phyloP scores from a whole-genome alignment of 768 basidiomycete genomes.

The Suillus discolor region DNA sequence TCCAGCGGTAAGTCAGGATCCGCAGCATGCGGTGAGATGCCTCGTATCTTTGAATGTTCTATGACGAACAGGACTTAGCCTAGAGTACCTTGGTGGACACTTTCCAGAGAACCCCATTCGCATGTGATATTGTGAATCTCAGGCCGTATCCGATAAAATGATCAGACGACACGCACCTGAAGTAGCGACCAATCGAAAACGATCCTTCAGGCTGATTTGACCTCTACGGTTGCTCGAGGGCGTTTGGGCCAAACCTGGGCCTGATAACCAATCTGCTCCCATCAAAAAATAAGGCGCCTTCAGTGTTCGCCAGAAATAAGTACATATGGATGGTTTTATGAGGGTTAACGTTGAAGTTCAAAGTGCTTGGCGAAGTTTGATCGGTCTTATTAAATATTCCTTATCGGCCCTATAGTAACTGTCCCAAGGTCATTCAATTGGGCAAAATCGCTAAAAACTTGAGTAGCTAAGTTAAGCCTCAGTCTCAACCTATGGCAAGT shows the following conservation, averaged over 20 bases:
- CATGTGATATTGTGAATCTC: not conserved
- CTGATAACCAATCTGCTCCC: not conserved
- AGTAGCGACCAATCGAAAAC: too few relatives aligned
- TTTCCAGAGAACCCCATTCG: slow-evolving; percentile 41
- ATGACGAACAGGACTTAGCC: slow-evolving; percentile 2
- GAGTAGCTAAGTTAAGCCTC: not conserved
- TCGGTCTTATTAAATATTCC: not conserved
- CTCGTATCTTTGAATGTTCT: slow-evolving; percentile 48
- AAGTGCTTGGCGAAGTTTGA: not conserved
- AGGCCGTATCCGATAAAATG: not conserved
- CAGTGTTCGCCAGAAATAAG: not conserved
- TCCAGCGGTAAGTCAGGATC: slow-evolving; percentile 58
- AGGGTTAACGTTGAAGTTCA: not conserved
- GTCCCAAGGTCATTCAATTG: not conserved
- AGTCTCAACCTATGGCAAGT: slow-evolving; percentile 21
- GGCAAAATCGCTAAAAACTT: not conserved
- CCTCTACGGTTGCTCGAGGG: too few relatives aligned
- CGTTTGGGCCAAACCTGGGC: not conserved
- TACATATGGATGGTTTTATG: too few relatives aligned
- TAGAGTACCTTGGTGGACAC: slow-evolving; percentile 12
- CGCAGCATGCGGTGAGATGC: slow-evolving; percentile 54
- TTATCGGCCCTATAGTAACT: not conserved
- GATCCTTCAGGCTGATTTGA: not conserved
- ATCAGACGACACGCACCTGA: too few relatives aligned
- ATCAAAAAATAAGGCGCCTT: not conserved